Evolutionary conservation across 2,329 filamentous ascomycete species (phyloP), one percentile per base, ranked within the genome.

Genomic region (Diplodia seriata): DNA sequence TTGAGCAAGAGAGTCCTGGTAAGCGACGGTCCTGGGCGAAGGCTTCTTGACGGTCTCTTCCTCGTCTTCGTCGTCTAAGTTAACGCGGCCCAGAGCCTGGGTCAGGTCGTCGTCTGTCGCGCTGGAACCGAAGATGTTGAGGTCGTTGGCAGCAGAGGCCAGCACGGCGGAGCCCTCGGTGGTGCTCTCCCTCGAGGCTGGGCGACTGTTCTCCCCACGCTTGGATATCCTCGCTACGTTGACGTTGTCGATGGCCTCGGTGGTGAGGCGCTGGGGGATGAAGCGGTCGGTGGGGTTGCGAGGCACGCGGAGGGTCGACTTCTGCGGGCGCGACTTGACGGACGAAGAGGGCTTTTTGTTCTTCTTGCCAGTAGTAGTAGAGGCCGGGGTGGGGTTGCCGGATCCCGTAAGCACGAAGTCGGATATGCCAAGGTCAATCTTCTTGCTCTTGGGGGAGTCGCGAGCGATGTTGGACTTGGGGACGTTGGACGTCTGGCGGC

Each of bases 391-490:
- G 20, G 83, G 84, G 26, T 72, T 75, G 23, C 92, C 93, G 66
- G 94, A 97, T 71, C 94, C 93, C 64, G 91, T 92, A 74, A 99
- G 85, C 20, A 92, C 89, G 85, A 94, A 98, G 78, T 99, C 94
- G 50, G 94, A 97, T 40, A 97, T 90, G 72, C 93, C 93, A 50
- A 97, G 87, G 80, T 98, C 94, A 49, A 98, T 86, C 26, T 94
- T 94, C 53, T 92, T 94, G 23, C 94, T 94, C 53, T 92, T 94
- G 68, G 89, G 86, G 68, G 88, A 87, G 51, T 83, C 83, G 71
- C 89, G 88, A 72, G 91, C 92, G 79, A 97, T 97, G 85, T 97
- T 98, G 69, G 94, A 97, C 85, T 98, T 98, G 77, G 94, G 93
- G 2, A 94, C 97, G 77, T 95, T 54, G 50, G 66, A 68, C 2